A percentile compares a stretch with the other conserved stretches of the same genome.
Conservation (phyloP, 1,284 basidiomycete genomes). For the Boletus albobrunnescens region DNA sequence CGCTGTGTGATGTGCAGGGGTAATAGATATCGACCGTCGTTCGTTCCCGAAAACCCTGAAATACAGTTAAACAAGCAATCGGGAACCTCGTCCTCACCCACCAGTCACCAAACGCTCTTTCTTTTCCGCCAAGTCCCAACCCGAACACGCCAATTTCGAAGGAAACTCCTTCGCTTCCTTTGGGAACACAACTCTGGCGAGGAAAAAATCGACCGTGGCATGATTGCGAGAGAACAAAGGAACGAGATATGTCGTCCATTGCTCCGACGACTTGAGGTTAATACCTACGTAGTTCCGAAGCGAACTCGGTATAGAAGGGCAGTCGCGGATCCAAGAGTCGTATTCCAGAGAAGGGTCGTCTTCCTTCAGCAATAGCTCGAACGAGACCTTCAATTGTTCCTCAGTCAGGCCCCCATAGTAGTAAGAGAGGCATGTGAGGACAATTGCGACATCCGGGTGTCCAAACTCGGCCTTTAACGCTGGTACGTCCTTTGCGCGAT, state of each 20-base stretch:
- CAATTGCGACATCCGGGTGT: constrained; percentile 47
- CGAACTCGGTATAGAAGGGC: constrained; percentile 21
- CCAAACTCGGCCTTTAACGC: constrained; percentile 47
- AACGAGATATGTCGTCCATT: constrained; percentile 29
- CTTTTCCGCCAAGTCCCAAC: constrained; percentile 49
- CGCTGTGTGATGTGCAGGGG: constrained; percentile 12
- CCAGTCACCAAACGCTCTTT: constrained; percentile 5
- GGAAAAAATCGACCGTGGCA: constrained; percentile 44
- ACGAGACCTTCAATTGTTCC: constrained; percentile 36
- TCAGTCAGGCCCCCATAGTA: constrained; percentile 45
- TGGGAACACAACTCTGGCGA: constrained; percentile 28
- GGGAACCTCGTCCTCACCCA: not conserved
- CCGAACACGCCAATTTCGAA: constrained; percentile 43
- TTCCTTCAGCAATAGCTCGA: constrained; percentile 38
- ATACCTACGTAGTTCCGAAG: constrained; percentile 31
- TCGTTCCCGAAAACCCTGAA: constrained; percentile 21
- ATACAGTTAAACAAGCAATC: not conserved
- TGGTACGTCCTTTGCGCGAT: constrained; percentile 49
- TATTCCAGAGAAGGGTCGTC: constrained; percentile 45
- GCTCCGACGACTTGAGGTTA: constrained; percentile 40
- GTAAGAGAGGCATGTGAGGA: constrained; percentile 47
- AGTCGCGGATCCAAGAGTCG: constrained; percentile 36
- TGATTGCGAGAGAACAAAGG: constrained; percentile 39
- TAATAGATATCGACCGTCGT: constrained; percentile 13
- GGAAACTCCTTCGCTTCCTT: constrained; percentile 42